Evolutionary conservation across 106 monocot species (phyloP), one percentile per base, ranked within the genome.

Genomic region (Dioscorea dumetorum): DNA sequence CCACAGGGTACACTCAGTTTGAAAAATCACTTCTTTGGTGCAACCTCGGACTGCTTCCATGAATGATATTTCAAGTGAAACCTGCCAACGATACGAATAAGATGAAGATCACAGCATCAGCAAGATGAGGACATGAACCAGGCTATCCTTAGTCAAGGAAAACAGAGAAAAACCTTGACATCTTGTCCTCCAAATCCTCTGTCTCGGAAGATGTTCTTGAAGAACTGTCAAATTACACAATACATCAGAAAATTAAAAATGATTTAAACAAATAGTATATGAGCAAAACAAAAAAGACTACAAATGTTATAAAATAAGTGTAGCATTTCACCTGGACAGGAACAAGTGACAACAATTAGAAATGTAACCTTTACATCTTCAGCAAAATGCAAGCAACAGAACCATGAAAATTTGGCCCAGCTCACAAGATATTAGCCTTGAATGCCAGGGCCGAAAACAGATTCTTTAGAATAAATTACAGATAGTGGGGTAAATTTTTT

Each of bases 31-130:
- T 16, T 75, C 78, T 69, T 90, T 86, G 2, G 67, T 74, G 78
- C 90, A 90, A 12, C 90, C 90, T 78, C 83, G 81, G 12, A 90
- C 78, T 57, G 90, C 86, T 76, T 90, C 90, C 90, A 90, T 90
- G 57, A 90, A 90, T 65, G 90, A 90, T 76, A 90, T 58, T 72
- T 90, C 90, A 74, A 90, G 70, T 50, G 80, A 67, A 57, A 86
- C 75, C 90, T 90, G 35, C 24, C 70, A 60, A 69, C 24, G 14
- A 52, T n/a, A 70, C 3, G 28, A 34, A 58, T 67, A 2, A 66
- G 22, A 28, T 15, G 20, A 14, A 59, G 24, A 73, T 50, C 18
- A 50, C 16, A 3, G 12, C 19, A 21, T 61, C 28, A 58, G 9
- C 16, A 22, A 24, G 13, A 17, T 48, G 51, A n/a, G 14, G 41